Percentiles rank a stretch among this genome's conserved stretches.
Evolutionary conservation across 2,329 filamentous ascomycete genomes (phyloP).

Genomic region (Diaporthe citriasiana): DNA sequence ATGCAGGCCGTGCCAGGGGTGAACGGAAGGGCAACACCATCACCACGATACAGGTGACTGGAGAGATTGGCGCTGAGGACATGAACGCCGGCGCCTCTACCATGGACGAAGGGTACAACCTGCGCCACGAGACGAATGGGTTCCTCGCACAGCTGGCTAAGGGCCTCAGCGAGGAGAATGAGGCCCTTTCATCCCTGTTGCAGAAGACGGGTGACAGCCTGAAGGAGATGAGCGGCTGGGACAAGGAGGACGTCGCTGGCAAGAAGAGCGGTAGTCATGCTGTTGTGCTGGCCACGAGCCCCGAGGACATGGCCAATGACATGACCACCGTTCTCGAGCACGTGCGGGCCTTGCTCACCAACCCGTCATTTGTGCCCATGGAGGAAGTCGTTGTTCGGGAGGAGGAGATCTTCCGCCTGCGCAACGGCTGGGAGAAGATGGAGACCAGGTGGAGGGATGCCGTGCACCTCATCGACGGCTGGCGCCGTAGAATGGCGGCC

Average conservation of each 20-base stretch:
- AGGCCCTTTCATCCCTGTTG: constrained; percentile 80
- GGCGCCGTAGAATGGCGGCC: constrained; percentile 84
- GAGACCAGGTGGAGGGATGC: constrained; percentile 92
- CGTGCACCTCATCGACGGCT: constrained; percentile 90
- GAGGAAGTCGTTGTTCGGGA: constrained; percentile 96
- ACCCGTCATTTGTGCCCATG: constrained; percentile 94
- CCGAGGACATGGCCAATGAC: constrained; percentile 79
- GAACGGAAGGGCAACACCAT: constrained; percentile 67
- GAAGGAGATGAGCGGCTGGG: constrained; percentile 76
- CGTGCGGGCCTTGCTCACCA: constrained; percentile 86
- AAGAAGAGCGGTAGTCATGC: constrained; percentile 47
- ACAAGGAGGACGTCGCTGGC: constrained; percentile 48
- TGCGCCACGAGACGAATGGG: constrained; percentile 89
- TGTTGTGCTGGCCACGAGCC: constrained; percentile 55
- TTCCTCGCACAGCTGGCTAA: constrained; percentile 90
- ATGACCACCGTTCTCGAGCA: constrained; percentile 85
- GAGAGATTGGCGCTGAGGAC: constrained; percentile 65
- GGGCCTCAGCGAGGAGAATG: constrained; percentile 91
- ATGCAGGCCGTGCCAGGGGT: constrained; percentile 74
- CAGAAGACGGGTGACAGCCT: constrained; percentile 79
- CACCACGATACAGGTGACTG: constrained; percentile 69
- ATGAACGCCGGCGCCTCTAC: constrained; percentile 44
- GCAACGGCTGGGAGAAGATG: constrained; percentile 93
- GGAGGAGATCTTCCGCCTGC: constrained; percentile 86
- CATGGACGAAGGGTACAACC: constrained; percentile 72